A percentile compares a stretch with the other conserved stretches of the same genome.
Conservation (phyloP, 371 early-diverging fungal species). For the Mucor indicus region DNA sequence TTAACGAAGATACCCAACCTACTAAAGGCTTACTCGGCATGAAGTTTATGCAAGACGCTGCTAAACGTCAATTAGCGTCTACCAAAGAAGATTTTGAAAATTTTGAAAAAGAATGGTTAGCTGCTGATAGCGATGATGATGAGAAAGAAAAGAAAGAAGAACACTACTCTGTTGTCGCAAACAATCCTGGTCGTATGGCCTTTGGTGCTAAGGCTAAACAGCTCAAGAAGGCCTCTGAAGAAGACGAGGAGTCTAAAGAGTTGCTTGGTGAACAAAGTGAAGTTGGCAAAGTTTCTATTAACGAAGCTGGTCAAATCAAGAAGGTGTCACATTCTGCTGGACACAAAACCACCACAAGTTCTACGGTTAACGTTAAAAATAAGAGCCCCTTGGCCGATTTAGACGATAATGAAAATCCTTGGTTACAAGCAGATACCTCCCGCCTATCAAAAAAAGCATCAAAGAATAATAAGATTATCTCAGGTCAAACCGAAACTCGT, state of each 20-base stretch:
- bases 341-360: conserved; percentile 57
- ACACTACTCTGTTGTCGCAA: conserved; percentile 31
- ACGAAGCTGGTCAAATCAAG: conserved; percentile 58
- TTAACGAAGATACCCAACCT: conserved; percentile 54
- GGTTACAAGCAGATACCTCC: conserved; percentile 56
- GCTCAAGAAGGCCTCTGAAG: conserved; percentile 7
- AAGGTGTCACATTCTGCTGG: conserved; percentile 59
- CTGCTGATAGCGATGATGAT: conserved; percentile 41
- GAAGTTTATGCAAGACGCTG: conserved; percentile 95
- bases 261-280: conserved; percentile 1
- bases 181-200: conserved; percentile 62
- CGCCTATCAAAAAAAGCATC: conserved; percentile 55
- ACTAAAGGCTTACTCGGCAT: conserved; percentile 86
- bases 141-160: conserved; percentile 24
- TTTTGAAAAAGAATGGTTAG: conserved; percentile 41
- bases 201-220: conserved; percentile 46
- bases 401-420: conserved; percentile 53
- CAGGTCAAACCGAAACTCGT: conserved; percentile 51
- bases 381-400: conserved; percentile 24
- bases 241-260: conserved; percentile 3
- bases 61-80: conserved; percentile 49
- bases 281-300: conserved; percentile 27
- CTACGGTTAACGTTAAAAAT: conserved; percentile 46
- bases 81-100: conserved; percentile 53
- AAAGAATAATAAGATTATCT: conserved; percentile 49